These are phyloP conservation scores for Castanea crenata DNA, from an alignment of 306 rosid species.

Conservation along the genomic window DNA sequence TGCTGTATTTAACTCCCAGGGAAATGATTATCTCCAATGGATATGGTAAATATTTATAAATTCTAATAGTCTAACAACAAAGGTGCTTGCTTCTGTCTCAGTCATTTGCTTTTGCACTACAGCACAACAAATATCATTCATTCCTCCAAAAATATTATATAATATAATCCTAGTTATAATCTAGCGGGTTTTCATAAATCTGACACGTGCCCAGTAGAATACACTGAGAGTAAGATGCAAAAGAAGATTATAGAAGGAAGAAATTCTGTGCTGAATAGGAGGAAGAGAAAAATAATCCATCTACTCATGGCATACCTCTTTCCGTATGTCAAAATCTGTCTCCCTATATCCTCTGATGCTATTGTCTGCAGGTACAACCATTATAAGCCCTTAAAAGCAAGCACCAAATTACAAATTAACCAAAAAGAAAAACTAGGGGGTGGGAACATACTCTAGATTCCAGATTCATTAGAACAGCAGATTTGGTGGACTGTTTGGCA, in stretches of 20 bases:
- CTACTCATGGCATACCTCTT: conserved; percentile 60
- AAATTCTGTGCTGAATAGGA: not conserved
- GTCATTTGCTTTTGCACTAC: not conserved
- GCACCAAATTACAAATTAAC: not conserved
- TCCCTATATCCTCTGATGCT: conserved; percentile 90
- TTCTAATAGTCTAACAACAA: not conserved
- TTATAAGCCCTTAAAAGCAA: conserved; percentile 4
- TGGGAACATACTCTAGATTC: conserved; percentile 77
- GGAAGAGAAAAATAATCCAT: not conserved
- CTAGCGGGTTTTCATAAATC: not conserved
- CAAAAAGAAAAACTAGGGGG: not conserved
- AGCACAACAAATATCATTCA: not conserved
- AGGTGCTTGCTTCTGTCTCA: not conserved
- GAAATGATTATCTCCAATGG: not conserved
- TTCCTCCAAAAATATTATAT: not conserved
- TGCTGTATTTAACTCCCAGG: not conserved
- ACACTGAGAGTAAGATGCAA: not conserved
- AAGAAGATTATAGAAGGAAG: not conserved
- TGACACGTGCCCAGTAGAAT: not conserved
- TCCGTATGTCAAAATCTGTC: conserved; percentile 95
- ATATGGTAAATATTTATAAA: no score
- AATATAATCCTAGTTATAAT: not conserved
- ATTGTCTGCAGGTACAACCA: conserved; percentile 57
- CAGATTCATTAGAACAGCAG: conserved; percentile 95
- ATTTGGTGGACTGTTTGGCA: conserved; percentile 82